phyloP scores from a whole-genome alignment of 208 protist species.

The Acanthamoeba healyi region DNA sequence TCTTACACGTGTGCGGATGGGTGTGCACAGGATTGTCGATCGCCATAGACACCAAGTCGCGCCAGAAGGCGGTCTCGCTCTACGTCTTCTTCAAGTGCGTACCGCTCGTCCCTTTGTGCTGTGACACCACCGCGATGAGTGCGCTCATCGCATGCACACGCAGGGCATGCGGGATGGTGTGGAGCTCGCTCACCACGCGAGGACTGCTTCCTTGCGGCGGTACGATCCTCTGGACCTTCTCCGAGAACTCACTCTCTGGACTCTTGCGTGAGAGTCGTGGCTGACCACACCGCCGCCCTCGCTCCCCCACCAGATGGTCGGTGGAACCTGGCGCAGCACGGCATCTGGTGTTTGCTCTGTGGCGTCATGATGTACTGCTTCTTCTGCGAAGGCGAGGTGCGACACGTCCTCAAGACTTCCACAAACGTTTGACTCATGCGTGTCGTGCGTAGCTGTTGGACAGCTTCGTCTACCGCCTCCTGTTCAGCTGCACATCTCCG shows the following conservation, averaged over 20 bases:
- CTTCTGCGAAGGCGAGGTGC: slow-evolving; percentile 54
- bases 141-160: background rate
- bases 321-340: background rate
- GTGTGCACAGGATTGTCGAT: background rate
- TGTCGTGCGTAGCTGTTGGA: background rate
- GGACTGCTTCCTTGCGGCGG: background rate
- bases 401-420: background rate
- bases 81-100: slow-evolving; percentile 51
- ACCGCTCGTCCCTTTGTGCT: background rate
- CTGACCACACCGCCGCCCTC: no score
- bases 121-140: background rate
- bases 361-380: slow-evolving; percentile 62
- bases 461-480: slow-evolving; percentile 52
- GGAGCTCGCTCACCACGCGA: background rate
- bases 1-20: no score
- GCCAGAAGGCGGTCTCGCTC: background rate
- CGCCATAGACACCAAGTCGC: background rate
- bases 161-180: slow-evolving; percentile 13
- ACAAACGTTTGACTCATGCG: background rate
- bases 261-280: no score
- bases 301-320: background rate
- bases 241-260: no score
- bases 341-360: slow-evolving; percentile 36
- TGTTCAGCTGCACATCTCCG: slow-evolving; percentile 26
- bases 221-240: background rate